Evolutionary conservation across 306 rosid genomes (phyloP).

Genomic region (Acacia crassicarpa): DNA sequence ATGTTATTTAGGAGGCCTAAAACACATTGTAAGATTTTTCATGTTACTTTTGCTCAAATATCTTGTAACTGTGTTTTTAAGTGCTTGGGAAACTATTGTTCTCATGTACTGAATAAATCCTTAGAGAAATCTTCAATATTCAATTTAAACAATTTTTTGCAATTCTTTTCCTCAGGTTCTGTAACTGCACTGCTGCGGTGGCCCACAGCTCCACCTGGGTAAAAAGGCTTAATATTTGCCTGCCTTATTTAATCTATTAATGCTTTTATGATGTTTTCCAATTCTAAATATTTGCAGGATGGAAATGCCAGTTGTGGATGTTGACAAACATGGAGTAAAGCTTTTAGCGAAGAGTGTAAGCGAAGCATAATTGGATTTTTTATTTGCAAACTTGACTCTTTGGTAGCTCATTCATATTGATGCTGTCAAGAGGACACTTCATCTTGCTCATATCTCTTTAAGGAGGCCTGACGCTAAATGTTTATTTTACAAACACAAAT

Average conservation of each 20-base stretch:
- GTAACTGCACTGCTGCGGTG: slow-evolving; percentile 84
- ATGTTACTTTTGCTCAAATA: not conserved
- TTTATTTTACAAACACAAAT: slow-evolving; percentile 8
- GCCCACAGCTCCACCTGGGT: slow-evolving; percentile 98
- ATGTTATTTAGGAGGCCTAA: not conserved
- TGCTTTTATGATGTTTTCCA: slow-evolving; percentile 34
- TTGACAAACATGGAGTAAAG: slow-evolving; percentile 84
- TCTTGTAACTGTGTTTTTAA: not conserved
- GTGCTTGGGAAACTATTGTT: not conserved
- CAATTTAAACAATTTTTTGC: slow-evolving; percentile 20
- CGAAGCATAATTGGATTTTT: slow-evolving; percentile 22
- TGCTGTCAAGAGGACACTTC: slow-evolving; percentile 14
- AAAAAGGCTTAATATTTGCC: slow-evolving; percentile 34
- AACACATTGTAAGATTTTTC: not conserved
- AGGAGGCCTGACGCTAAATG: not conserved
- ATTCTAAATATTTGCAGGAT: slow-evolving; percentile 49
- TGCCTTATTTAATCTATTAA: not conserved
- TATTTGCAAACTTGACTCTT: not conserved
- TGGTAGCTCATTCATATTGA: slow-evolving; percentile 1
- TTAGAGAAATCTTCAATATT: slow-evolving; percentile 12
- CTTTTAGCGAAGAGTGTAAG: slow-evolving; percentile 90
- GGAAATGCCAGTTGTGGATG: slow-evolving; percentile 97
- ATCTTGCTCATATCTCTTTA: not conserved
- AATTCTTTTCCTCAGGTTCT: slow-evolving; percentile 51
- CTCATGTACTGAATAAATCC: not conserved